Conservation (phyloP, 2,329 filamentous ascomycete species). For the Neonectria punicea region DNA sequence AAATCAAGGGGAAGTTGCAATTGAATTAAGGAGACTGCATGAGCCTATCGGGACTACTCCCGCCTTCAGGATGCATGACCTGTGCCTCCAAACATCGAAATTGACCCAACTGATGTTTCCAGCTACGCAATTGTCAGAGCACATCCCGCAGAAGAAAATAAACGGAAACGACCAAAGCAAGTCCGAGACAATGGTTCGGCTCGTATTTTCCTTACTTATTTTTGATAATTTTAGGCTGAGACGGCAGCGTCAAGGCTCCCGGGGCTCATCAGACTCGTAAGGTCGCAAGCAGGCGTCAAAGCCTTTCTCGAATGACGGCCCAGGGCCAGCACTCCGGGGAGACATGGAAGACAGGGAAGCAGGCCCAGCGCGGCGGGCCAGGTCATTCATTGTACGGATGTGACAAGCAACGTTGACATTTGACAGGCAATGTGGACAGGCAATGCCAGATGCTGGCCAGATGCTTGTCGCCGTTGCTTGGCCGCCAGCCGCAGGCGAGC, state of each 20-base stretch:
- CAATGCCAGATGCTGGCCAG: background rate
- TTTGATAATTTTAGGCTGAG: conserved; percentile 15
- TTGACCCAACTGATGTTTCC: conserved; percentile 17
- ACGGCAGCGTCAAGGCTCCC: conserved; percentile 29
- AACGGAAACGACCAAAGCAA: conserved; percentile 24
- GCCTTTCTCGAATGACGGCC: conserved; percentile 37
- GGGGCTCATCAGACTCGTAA: conserved; percentile 30
- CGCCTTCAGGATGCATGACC: conserved; percentile 23
- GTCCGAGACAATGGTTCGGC: conserved; percentile 26
- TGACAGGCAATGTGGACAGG: conserved; percentile 19
- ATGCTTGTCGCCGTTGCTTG: conserved; percentile 23
- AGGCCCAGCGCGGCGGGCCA: conserved; percentile 28
- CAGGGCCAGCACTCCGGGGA: conserved; percentile 33
- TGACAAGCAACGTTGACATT: background rate
- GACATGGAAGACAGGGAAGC: conserved; percentile 26
- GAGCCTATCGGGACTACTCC: conserved; percentile 40
- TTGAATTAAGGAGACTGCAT: conserved; percentile 9
- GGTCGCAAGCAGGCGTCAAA: conserved; percentile 23
- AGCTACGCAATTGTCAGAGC: conserved; percentile 23
- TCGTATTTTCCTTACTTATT: conserved; percentile 16
- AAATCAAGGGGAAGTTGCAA: conserved; percentile 26
- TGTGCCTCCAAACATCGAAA: conserved; percentile 28
- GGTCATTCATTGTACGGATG: conserved; percentile 28
- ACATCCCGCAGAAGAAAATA: conserved; percentile 7
- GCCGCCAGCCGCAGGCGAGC: conserved; percentile 14